Base-by-base conservation (phyloP, 768 basidiomycete species). In the Chlorophyllum brunneum region DNA sequence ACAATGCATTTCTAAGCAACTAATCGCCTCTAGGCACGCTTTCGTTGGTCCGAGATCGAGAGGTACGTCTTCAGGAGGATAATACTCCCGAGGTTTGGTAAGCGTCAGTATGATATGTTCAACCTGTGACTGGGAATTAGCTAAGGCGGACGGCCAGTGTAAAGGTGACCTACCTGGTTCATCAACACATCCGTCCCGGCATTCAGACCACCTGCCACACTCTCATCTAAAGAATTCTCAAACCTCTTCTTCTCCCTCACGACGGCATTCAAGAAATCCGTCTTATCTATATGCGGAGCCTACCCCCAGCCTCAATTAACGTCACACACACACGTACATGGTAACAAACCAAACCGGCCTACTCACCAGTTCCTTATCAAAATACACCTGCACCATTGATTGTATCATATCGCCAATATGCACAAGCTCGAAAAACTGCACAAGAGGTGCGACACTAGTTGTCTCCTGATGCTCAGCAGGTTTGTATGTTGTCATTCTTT, bases 401-500 rank as follows among this genome's bases (percentile, higher is more conserved):
- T 95, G 92, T 38, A 98, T 98, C 13, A 92, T 99, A 63, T 99
- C 95, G 1, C 94, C 97, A 13, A 98, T 75, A 70, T 98, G 97
- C 0, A 95, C 95, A 20, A 98, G 75, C 72, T 98, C 95, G 58
- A 99, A 98, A 70, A 98, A 98, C 65, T 98, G 95, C 34, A 98
- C 71, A 2, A 99, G 70, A 0, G 97, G 97, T 1, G 95, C 93
- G 2, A 98, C 95, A 57, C 82, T 86, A 20, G 82, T 83, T 31
- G 85, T 84, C 45, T 81, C 86, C 45, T 86, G 78, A 59, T 91
- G 91, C 56, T 95, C 93, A 0, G 86, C 85, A 0, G 97, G 94
- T 63, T 85, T 85, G 64, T 95, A 98, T n/a, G 77, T 71, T 39
- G 75, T 78, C 94, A 98, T 98, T 58, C 92, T 86, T 40, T 88